Percentiles rank a stretch among this genome's conserved stretches.
Evolutionary conservation across 495 filamentous ascomycete genomes (phyloP).

Genomic region (Jackrogersella minutella): DNA sequence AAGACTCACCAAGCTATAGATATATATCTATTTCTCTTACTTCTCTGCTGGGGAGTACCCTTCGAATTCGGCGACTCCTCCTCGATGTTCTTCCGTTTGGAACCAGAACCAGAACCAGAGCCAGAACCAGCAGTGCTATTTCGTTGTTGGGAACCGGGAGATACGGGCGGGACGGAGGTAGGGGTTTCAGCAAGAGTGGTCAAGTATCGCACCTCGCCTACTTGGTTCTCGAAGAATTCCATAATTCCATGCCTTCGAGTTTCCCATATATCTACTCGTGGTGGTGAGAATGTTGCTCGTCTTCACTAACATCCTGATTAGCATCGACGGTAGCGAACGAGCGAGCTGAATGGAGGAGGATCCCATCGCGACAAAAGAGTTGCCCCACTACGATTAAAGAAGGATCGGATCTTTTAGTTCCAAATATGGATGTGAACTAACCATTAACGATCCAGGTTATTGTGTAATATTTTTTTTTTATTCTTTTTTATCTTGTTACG

Average conservation of each 20-base stretch:
- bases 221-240: constrained; percentile 64
- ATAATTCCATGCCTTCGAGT: constrained; percentile 46
- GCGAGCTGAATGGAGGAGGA: constrained; percentile 7
- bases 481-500: constrained; percentile 17
- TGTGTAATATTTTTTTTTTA: no score
- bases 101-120: no score
- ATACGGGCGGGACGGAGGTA: constrained; percentile 33
- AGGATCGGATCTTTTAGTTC: constrained; percentile 22
- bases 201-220: constrained; percentile 63
- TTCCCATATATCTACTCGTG: constrained; percentile 8
- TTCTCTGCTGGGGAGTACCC: constrained; percentile 56
- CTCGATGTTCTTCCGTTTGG: constrained; percentile 53
- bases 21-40: constrained; percentile 79
- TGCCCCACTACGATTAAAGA: constrained; percentile 1
- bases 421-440: constrained; percentile 30
- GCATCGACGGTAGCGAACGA: neutral
- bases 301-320: constrained; percentile 24
- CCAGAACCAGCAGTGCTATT: constrained; percentile 20
- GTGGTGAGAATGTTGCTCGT: neutral
- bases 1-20: constrained; percentile 84
- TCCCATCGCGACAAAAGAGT: constrained; percentile 9
- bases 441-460: neutral
- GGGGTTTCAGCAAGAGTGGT: constrained; percentile 40
- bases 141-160: constrained; percentile 42
- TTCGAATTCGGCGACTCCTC: constrained; percentile 48